These are phyloP conservation scores for Pholiota conissans DNA, from an alignment of 768 basidiomycete species.

Conservation along the genomic window DNA sequence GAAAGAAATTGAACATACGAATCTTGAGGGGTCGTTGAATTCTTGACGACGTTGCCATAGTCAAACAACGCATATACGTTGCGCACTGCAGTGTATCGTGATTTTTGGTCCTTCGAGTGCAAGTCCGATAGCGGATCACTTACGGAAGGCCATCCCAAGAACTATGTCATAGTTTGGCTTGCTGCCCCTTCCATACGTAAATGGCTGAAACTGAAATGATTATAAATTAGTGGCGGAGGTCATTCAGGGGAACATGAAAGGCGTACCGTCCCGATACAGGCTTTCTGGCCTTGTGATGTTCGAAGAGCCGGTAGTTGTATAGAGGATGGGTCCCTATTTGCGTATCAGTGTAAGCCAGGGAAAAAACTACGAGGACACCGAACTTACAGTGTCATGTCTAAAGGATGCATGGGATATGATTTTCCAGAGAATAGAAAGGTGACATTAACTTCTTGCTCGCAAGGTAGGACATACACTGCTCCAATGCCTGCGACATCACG, in stretches of 20 bases:
- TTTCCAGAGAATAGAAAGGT: slow-evolving; percentile 63
- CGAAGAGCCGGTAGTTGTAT: slow-evolving; percentile 30
- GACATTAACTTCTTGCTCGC: slow-evolving; percentile 60
- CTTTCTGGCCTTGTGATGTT: slow-evolving; percentile 30
- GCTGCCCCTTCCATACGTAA: slow-evolving; percentile 43
- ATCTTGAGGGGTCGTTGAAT: slow-evolving; percentile 32
- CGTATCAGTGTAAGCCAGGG: background rate
- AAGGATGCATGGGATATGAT: slow-evolving; percentile 61
- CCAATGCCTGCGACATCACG: slow-evolving; percentile 39
- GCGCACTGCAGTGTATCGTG: too few relatives aligned
- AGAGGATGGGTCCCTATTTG: slow-evolving; percentile 28
- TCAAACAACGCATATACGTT: slow-evolving; percentile 66
- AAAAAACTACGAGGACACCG: background rate
- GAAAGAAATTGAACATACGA: slow-evolving; percentile 69
- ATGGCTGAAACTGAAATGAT: slow-evolving; percentile 65
- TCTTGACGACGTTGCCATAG: slow-evolving; percentile 61
- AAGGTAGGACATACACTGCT: slow-evolving; percentile 61
- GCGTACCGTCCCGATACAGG: slow-evolving; percentile 42
- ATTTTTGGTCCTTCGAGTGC: too few relatives aligned
- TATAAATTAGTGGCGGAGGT: background rate
- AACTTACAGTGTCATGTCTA: slow-evolving; percentile 59
- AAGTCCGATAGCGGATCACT: slow-evolving; percentile 30
- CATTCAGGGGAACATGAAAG: background rate
- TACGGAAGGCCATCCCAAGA: slow-evolving; percentile 73
- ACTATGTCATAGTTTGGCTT: slow-evolving; percentile 59